phyloP scores from a whole-genome alignment of 371 early-diverging fungal genomes.

The Astathelohania contejeani region DNA sequence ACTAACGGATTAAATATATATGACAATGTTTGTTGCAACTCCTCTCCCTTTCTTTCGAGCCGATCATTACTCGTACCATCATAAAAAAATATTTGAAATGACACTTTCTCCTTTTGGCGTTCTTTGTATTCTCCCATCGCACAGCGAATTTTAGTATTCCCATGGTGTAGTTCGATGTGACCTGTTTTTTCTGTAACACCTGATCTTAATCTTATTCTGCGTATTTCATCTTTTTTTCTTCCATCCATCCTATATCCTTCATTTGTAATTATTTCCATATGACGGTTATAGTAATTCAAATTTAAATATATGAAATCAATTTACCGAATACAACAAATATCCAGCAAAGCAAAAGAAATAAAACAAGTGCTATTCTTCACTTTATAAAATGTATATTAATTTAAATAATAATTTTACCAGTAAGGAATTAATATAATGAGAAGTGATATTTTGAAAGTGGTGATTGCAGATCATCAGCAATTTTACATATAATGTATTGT shows the following conservation, averaged over 20 bases:
- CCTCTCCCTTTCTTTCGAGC: conserved; percentile 4
- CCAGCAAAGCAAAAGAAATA: no score
- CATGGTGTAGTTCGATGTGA: conserved; percentile 5
- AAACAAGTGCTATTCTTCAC: no score
- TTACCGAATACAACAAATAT: no score
- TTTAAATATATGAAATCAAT: no score
- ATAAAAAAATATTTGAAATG: conserved; percentile 15
- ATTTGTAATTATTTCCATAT: conserved; percentile 13
- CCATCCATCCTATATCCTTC: conserved; percentile 27
- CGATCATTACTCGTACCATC: conserved; percentile 10
- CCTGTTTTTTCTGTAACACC: background rate
- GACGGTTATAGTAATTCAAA: background rate
- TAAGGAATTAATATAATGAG: no score
- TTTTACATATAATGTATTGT: no score
- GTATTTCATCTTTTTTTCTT: conserved; percentile 10
- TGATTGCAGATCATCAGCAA: no score
- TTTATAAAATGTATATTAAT: no score
- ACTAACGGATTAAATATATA: conserved; percentile 22
- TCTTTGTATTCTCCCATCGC: conserved; percentile 7
- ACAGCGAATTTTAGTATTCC: conserved; percentile 13
- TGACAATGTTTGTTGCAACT: conserved; percentile 7
- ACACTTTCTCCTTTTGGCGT: conserved; percentile 7
- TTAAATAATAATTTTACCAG: no score
- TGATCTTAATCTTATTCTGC: conserved; percentile 3
- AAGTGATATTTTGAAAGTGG: no score